Percentiles rank a stretch among this genome's conserved stretches.
These are phyloP conservation scores for Plasmodium cynomolgi DNA, from an alignment of 169 alveolate genomes.

Conservation along the genomic window DNA sequence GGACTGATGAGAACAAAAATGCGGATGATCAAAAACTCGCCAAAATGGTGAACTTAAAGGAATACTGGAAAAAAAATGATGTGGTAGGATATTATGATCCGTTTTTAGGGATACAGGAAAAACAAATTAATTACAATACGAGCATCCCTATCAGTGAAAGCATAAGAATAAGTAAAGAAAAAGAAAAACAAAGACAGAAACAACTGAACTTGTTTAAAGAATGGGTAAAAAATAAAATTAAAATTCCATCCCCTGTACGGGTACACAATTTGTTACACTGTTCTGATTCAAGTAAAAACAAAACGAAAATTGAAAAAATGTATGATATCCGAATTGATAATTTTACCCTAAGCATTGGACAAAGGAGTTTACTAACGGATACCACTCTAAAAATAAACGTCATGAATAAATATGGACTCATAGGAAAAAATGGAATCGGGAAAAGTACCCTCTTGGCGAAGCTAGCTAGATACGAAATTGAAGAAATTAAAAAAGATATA, in stretches of 20 bases:
- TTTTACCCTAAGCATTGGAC: slow-evolving; percentile 93
- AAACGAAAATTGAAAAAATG: slow-evolving; percentile 81
- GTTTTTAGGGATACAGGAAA: slow-evolving; percentile 80
- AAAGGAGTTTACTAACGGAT: slow-evolving; percentile 94
- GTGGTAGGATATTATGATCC: slow-evolving; percentile 64
- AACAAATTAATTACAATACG: slow-evolving; percentile 79
- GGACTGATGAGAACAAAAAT: slow-evolving; percentile 8
- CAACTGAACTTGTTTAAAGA: slow-evolving; percentile 84
- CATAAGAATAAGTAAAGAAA: slow-evolving; percentile 77
- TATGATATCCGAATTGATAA: slow-evolving; percentile 87
- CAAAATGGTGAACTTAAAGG: slow-evolving; percentile 25
- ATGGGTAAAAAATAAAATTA: slow-evolving; percentile 89
- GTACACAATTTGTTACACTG: slow-evolving; percentile 78
- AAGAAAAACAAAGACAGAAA: slow-evolving; percentile 80
- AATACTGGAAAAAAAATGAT: slow-evolving; percentile 69
- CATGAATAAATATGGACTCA: slow-evolving; percentile 95
- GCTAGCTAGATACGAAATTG: slow-evolving; percentile 95
- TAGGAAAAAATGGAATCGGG: slow-evolving; percentile 98
- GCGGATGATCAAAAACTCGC: slow-evolving; percentile 26
- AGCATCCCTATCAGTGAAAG: slow-evolving; percentile 79
- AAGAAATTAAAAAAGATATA: slow-evolving; percentile 92
- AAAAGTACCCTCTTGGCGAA: slow-evolving; percentile 95
- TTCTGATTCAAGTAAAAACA: slow-evolving; percentile 35
- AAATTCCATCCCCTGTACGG: slow-evolving; percentile 86
- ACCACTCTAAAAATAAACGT: slow-evolving; percentile 91